Percentiles rank a stretch among this genome's conserved stretches.
phyloP scores from a whole-genome alignment of 2,329 filamentous ascomycete species.

The Calonectria pseudoturangicola region DNA sequence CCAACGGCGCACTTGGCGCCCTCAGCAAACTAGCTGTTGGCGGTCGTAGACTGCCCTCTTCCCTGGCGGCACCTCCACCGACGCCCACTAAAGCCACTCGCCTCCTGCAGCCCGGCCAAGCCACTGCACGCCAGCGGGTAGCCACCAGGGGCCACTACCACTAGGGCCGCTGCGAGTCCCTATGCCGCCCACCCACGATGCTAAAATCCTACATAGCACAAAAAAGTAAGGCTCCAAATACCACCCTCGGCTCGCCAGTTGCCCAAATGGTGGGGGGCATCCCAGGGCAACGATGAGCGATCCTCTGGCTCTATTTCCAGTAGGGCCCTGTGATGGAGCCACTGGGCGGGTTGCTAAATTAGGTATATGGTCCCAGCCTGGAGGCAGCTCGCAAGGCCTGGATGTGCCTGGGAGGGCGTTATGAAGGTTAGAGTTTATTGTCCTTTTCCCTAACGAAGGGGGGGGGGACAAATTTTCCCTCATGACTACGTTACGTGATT shows the following conservation, averaged over 20 bases:
- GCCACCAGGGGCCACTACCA: slow-evolving; percentile 22
- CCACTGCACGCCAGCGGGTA: slow-evolving; percentile 31
- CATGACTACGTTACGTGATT: slow-evolving; percentile 9
- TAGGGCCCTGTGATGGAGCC: slow-evolving; percentile 14
- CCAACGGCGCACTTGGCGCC: slow-evolving; percentile 29
- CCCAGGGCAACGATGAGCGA: slow-evolving; percentile 27
- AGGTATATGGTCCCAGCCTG: slow-evolving; percentile 21
- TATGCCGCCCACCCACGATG: slow-evolving; percentile 26
- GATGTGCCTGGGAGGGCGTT: slow-evolving; percentile 29
- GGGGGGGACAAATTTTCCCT: slow-evolving; percentile 17
- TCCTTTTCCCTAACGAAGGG: slow-evolving; percentile 1
- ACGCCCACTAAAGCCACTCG: slow-evolving; percentile 24
- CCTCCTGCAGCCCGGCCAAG: slow-evolving; percentile 17
- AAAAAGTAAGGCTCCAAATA: slow-evolving; percentile 15
- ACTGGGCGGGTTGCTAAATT: slow-evolving; percentile 39
- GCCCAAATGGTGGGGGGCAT: slow-evolving; percentile 36
- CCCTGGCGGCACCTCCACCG: slow-evolving; percentile 22
- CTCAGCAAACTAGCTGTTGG: slow-evolving; percentile 27
- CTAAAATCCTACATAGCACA: slow-evolving; percentile 11
- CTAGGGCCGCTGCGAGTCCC: slow-evolving; percentile 19
- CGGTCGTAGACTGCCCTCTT: slow-evolving; percentile 19
- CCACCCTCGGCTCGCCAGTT: slow-evolving; percentile 24
- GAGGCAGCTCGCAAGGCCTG: slow-evolving; percentile 23
- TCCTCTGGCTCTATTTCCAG: slow-evolving; percentile 8
- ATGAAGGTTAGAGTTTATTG: slow-evolving; percentile 31